Base-by-base conservation (phyloP, 345 rosid species). In the Erysimum cheiranthoides region DNA sequence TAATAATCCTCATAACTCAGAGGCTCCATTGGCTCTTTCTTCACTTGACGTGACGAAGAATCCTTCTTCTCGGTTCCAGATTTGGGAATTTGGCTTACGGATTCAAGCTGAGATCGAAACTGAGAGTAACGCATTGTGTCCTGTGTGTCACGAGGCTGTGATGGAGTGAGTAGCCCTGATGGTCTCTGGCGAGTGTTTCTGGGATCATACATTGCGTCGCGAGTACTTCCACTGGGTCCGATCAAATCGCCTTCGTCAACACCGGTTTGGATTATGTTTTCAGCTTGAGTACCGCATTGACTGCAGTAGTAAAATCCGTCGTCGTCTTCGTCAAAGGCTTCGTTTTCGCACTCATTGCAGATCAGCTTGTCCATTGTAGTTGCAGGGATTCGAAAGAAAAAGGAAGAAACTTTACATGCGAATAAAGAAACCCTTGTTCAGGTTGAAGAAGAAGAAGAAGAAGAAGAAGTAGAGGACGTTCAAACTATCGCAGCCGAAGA, bases 261-360 rank as follows among this genome's bases (percentile, higher is more conserved):
- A 66, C 81, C 92, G 4, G 90, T 88, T 42, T 80, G 86, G 28
- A 86, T 74, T 47, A 89, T 50, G 57, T 75, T 85, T 1, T 86
- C 84, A 8, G 79, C 90, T 68, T 64, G 78, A 35, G 81, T 42
- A 16, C 75, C 61, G 61, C 98, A 93, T 7, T 62, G 69, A 43
- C 39, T 43, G 81, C 93, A 93, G 78, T 84, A 88, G 77, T 59
- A 85, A 75, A 68, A 87, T 14, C 96, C 92, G 39, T 89, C 89
- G 1, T 58, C 68, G 43, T 31, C 90, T 60, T 85, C 90, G 0
- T 59, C 69, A 16, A 86, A 82, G 4, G 82, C 82, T 0, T 81
- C 43, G 50, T 81, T 77, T 30, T 86, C 90, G 73, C 94, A 93
- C n/a, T n/a, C 39, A 3, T 34, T 61, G 84, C 97, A 89, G n/a